These are phyloP conservation scores for Bothriochloa decipiens DNA, from an alignment of 176 grass and related monocot genomes.

Conservation along the genomic window DNA sequence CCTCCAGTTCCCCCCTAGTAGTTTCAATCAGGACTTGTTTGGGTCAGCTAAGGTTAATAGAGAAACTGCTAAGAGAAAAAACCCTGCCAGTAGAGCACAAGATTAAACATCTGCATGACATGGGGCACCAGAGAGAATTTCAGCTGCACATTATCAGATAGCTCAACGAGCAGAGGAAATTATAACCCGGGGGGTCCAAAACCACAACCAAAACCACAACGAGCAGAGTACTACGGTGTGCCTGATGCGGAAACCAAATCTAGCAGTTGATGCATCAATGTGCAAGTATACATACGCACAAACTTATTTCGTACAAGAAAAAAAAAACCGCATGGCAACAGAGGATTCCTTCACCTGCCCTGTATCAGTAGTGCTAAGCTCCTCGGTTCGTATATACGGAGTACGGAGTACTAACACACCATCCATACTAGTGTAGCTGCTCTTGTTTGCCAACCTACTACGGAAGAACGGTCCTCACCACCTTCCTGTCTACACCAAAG, in stretches of 20 bases:
- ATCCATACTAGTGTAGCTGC: background rate
- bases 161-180: background rate
- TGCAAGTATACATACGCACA: background rate
- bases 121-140: background rate
- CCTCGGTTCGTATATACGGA: no score
- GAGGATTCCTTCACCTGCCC: background rate
- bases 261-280: background rate
- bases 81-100: no score
- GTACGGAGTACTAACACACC: no score
- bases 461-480: constrained; percentile 59
- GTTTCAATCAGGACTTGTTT: no score
- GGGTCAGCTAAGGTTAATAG: no score
- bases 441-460: constrained; percentile 54
- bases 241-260: background rate
- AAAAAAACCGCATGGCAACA: background rate
- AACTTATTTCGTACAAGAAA: background rate
- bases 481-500: no score
- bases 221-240: no score
- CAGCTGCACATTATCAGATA: background rate
- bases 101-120: background rate
- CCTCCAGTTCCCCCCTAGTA: no score
- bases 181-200: no score
- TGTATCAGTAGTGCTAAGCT: background rate
- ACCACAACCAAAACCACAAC: no score
- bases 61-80: no score